These are phyloP conservation scores for Seiridium unicorne DNA, from an alignment of 2,329 filamentous ascomycete genomes.

Conservation along the genomic window DNA sequence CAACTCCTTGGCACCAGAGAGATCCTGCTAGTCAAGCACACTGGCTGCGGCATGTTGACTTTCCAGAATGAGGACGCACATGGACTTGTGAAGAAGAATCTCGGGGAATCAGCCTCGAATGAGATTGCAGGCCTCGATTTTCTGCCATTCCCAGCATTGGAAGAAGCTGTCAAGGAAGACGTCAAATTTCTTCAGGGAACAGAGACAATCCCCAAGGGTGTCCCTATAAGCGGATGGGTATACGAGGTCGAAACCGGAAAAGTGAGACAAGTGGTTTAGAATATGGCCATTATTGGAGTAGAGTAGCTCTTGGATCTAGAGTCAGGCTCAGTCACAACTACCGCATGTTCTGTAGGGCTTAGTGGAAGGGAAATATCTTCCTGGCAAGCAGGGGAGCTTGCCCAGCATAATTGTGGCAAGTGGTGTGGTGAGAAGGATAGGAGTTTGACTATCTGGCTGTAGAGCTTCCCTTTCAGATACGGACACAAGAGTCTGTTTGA, in stretches of 20 bases:
- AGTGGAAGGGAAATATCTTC: no score
- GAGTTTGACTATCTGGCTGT: no score
- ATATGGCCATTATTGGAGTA: not conserved
- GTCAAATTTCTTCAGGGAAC: conserved; percentile 60
- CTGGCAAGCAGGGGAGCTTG: no score
- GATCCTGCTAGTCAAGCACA: conserved; percentile 73
- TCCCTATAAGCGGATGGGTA: conserved; percentile 37
- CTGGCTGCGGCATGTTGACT: conserved; percentile 70
- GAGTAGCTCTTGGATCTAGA: not conserved
- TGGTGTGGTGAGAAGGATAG: no score
- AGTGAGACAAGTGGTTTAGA: conserved; percentile 46
- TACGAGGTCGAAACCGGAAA: conserved; percentile 76
- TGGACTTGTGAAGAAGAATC: conserved; percentile 55
- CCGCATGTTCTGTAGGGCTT: no score
- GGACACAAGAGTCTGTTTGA: no score
- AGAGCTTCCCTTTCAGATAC: no score
- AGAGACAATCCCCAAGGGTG: conserved; percentile 39
- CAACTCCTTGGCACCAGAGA: conserved; percentile 76
- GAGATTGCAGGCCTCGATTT: conserved; percentile 56
- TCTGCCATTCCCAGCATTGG: conserved; percentile 62
- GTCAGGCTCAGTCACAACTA: no score
- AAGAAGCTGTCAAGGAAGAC: conserved; percentile 64
- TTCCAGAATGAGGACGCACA: conserved; percentile 60
- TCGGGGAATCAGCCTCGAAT: conserved; percentile 48
- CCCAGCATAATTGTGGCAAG: no score